Percentiles rank a stretch among this genome's conserved stretches.
phyloP scores from a whole-genome alignment of 2,329 filamentous ascomycete genomes.

The Lachnellula suecica region DNA sequence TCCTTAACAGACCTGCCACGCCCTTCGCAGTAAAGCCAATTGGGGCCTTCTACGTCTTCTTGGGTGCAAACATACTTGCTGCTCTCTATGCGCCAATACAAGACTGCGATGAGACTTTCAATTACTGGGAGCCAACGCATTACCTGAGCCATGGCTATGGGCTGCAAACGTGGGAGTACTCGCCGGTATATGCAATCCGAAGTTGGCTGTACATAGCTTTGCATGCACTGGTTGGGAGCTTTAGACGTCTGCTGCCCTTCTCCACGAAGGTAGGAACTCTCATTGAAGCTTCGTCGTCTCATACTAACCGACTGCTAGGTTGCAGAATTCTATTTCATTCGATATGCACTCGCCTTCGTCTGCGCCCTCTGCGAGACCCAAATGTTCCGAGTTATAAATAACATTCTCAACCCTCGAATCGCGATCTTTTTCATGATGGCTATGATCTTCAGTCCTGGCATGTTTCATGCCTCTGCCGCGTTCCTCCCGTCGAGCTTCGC shows the following conservation, averaged over 20 bases:
- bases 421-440: constrained; percentile 81
- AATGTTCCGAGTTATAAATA: constrained; percentile 75
- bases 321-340: constrained; percentile 84
- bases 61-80: constrained; percentile 71
- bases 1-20: constrained; percentile 38
- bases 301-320: constrained; percentile 38
- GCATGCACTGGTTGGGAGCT: constrained; percentile 71
- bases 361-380: constrained; percentile 83
- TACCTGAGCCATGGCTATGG: constrained; percentile 92
- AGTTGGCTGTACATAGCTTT: constrained; percentile 89
- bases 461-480: constrained; percentile 86
- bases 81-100: constrained; percentile 88
- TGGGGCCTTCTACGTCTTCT: constrained; percentile 77
- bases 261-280: constrained; percentile 51
- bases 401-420: constrained; percentile 77
- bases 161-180: constrained; percentile 98
- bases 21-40: constrained; percentile 69
- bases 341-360: constrained; percentile 68
- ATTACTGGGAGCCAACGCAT: constrained; percentile 97
- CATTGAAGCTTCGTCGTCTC: not conserved
- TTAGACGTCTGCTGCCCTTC: constrained; percentile 63
- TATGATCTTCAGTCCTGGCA: constrained; percentile 78
- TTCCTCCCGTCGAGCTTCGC: constrained; percentile 94
- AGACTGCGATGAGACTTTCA: constrained; percentile 98
- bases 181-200: constrained; percentile 88